Conservation (phyloP, 208 protist species). For the Zelonia costaricensis region DNA sequence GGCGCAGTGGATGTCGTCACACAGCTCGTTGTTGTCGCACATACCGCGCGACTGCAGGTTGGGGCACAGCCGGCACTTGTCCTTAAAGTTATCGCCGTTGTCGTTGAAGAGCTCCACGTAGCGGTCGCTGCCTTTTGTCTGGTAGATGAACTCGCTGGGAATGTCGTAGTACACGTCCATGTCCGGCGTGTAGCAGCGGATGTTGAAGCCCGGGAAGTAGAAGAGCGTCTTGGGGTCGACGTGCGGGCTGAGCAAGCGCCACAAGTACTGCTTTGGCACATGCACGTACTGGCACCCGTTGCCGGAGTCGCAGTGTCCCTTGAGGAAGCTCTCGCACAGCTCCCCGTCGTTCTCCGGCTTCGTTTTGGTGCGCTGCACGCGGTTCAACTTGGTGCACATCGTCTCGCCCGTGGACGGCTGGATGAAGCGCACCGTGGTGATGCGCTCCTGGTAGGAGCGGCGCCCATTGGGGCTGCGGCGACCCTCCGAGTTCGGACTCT, state of each 20-base stretch:
- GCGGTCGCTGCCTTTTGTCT: conserved; percentile 56
- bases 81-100: conserved; percentile 80
- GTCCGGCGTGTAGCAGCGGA: conserved; percentile 71
- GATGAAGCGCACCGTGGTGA: conserved; percentile 54
- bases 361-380: conserved; percentile 44
- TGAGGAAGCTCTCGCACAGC: conserved; percentile 74
- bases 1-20: conserved; percentile 65
- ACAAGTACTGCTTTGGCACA: conserved; percentile 71
- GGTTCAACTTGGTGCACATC: conserved; percentile 61
- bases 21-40: conserved; percentile 48
- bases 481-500: conserved; percentile 31
- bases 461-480: conserved; percentile 48
- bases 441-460: conserved; percentile 55
- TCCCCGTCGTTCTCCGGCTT: conserved; percentile 36
- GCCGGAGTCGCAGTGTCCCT: conserved; percentile 46
- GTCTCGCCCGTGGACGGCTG: conserved; percentile 32
- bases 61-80: conserved; percentile 69
- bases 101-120: conserved; percentile 81
- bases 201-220: conserved; percentile 62
- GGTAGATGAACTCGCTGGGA: conserved; percentile 60
- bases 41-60: conserved; percentile 31
- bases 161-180: conserved; percentile 79
- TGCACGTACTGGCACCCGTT: conserved; percentile 59
- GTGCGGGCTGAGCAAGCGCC: conserved; percentile 52
- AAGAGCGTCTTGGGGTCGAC: conserved; percentile 37